Base-by-base conservation (phyloP, 768 basidiomycete species). In the Dacryopinax primogenitus region DNA sequence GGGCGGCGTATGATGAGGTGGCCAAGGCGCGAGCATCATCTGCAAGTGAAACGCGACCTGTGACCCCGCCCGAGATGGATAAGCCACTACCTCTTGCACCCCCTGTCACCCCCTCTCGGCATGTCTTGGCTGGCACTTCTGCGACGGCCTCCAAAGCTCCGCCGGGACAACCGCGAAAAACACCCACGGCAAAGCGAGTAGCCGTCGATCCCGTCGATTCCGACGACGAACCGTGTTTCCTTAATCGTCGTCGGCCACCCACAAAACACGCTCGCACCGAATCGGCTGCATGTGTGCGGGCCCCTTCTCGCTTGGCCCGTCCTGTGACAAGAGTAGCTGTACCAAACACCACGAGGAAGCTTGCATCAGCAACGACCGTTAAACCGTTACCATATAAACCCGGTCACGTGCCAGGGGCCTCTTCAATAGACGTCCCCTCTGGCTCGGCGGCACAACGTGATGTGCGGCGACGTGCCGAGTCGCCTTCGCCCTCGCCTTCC, bases 141-240 rank as follows among this genome's bases (percentile, higher is more conserved):
- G 85, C 83, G 66, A 87, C 89, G 0, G 82, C 81, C 33, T 83
- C 81, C 18, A 88, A 89, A 23, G 81, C 83, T 12, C 86, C 90
- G 21, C 89, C 87, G 9, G 88, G 86, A 21, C 91, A 90, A 72
- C 90, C 88, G 33, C 85, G 86, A 69, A 96, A 95, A 78, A 92
- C 92, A 0, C 92, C 92, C 0, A 81, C 83, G 64, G 79, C 84
- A 51, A 91, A 92, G 75, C 63, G 68, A 13, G 44, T 79, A 11
- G 84, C 84, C 0, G 79, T 81, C 63, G 87, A 87, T 67, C 85
- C 85, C 1, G 86, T 86, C 58, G 83, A 84, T 62, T 86, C 88
- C 44, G 84, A 77, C 45, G 75, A 64, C 7, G 37, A 64, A 28
- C 26, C 51, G 6, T 13, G 26, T 18, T 58, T 58, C 15, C 26